A percentile compares a stretch with the other conserved stretches of the same genome.
Conservation (phyloP, 2,329 filamentous ascomycete species). For the Aspergillus candidus region DNA sequence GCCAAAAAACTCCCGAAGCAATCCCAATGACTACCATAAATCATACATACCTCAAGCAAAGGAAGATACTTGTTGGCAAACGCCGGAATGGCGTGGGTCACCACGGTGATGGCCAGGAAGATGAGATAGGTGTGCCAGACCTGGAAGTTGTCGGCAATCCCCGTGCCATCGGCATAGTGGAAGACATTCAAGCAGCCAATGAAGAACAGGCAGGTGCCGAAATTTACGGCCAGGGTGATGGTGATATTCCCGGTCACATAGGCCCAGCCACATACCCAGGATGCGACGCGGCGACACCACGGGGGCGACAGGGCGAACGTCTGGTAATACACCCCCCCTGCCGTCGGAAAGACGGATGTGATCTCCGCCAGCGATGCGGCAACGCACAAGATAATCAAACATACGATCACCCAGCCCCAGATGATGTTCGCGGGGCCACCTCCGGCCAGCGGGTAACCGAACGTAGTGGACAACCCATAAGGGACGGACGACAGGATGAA, state of each 20-base stretch:
- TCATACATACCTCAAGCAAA: constrained; percentile 58
- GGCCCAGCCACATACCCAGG: constrained; percentile 64
- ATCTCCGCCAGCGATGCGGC: constrained; percentile 62
- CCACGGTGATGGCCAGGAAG: constrained; percentile 63
- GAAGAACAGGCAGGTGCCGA: constrained; percentile 57
- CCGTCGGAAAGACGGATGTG: constrained; percentile 60
- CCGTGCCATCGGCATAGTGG: constrained; percentile 40
- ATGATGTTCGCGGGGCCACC: constrained; percentile 64
- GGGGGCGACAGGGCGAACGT: constrained; percentile 59
- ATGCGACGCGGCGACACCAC: constrained; percentile 58
- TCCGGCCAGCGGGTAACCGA: constrained; percentile 64
- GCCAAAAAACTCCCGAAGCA: neutral
- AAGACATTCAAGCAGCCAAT: constrained; percentile 53
- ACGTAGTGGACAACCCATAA: constrained; percentile 65
- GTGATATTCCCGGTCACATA: constrained; percentile 76
- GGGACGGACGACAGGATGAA: constrained; percentile 70
- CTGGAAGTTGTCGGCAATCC: constrained; percentile 49
- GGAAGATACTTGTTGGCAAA: constrained; percentile 51
- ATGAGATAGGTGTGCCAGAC: constrained; percentile 62
- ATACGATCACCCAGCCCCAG: constrained; percentile 63
- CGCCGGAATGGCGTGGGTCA: constrained; percentile 48
- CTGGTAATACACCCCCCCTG: constrained; percentile 64
- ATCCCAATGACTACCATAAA: constrained; percentile 42
- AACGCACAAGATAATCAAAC: constrained; percentile 56
- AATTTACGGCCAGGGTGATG: constrained; percentile 67